A percentile compares a stretch with the other conserved stretches of the same genome.
These are phyloP conservation scores for Jacaranda copaia DNA, from an alignment of 257 asterid species.

Conservation along the genomic window DNA sequence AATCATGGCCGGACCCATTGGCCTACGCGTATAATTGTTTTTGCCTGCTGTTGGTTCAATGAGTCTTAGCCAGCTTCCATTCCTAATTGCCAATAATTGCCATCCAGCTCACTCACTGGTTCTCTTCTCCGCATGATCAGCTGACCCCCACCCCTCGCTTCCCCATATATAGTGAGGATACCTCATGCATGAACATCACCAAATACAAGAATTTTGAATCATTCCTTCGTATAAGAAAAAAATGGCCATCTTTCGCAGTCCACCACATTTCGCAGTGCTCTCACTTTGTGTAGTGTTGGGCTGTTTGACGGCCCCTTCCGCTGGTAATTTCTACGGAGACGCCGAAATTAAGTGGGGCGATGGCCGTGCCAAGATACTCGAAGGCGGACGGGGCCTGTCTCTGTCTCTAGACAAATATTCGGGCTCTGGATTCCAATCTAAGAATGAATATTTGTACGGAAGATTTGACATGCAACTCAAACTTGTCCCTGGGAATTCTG, in stretches of 20 bases:
- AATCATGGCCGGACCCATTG: background rate
- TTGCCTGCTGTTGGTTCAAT: background rate
- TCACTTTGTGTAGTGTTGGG: too few relatives aligned
- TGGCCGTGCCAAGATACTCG: background rate
- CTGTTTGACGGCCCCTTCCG: too few relatives aligned
- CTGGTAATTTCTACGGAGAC: too few relatives aligned
- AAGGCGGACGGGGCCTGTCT: background rate
- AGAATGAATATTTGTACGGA: slow-evolving; percentile 27
- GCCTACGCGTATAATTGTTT: background rate
- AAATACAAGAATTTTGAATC: too few relatives aligned
- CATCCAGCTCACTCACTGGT: background rate
- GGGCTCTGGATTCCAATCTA: slow-evolving; percentile 35
- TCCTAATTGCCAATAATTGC: background rate
- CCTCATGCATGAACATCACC: too few relatives aligned
- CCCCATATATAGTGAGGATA: background rate
- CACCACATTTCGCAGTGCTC: too few relatives aligned
- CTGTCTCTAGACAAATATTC: background rate
- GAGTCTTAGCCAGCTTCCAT: background rate
- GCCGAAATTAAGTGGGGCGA: too few relatives aligned
- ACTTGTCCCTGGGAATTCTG: background rate
- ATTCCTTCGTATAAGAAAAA: background rate
- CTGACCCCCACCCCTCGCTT: background rate
- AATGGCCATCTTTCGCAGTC: too few relatives aligned
- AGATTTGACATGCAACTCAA: slow-evolving; percentile 34
- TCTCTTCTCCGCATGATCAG: background rate